phyloP scores from a whole-genome alignment of 202 grass and related monocot genomes.

The Schoenoplectus tabernaemontani region DNA sequence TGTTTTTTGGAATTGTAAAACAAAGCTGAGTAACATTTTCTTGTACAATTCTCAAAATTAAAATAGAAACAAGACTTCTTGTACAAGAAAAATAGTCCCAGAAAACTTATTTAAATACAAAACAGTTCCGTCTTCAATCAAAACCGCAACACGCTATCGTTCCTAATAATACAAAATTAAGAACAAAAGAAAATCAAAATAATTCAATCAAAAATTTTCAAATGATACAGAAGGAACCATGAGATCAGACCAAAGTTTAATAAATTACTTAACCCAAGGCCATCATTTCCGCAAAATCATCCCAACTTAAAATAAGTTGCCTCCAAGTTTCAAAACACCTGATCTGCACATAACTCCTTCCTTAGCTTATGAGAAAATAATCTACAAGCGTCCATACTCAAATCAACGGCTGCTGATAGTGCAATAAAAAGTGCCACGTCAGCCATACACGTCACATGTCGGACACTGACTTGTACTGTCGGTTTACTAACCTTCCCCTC shows the following conservation, averaged over 20 bases:
- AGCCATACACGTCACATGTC: constrained; percentile 66
- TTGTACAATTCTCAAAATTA: background rate
- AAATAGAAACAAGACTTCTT: background rate
- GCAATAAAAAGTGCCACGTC: constrained; percentile 78
- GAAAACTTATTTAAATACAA: background rate
- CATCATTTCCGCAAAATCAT: constrained; percentile 49
- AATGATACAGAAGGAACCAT: constrained; percentile 19
- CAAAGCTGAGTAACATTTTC: background rate
- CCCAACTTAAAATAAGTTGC: background rate
- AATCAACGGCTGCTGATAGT: constrained; percentile 56
- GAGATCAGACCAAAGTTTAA: constrained; percentile 61
- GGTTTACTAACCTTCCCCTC: constrained; percentile 57
- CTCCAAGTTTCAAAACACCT: constrained; percentile 17
- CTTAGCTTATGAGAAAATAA: constrained; percentile 76
- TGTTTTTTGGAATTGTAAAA: background rate
- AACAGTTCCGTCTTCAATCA: background rate
- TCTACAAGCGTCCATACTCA: constrained; percentile 84
- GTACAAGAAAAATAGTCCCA: constrained; percentile 1
- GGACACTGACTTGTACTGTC: constrained; percentile 66
- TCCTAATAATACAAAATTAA: constrained; percentile 2
- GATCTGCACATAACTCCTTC: constrained; percentile 74
- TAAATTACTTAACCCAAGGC: constrained; percentile 25
- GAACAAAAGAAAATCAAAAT: constrained; percentile 26
- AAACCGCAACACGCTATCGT: background rate
- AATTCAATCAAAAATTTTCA: constrained; percentile 27